Percentiles rank a stretch among this genome's conserved stretches.
Conservation (phyloP, 2,329 filamentous ascomycete genomes). For the Tolypocladium tundrense region DNA sequence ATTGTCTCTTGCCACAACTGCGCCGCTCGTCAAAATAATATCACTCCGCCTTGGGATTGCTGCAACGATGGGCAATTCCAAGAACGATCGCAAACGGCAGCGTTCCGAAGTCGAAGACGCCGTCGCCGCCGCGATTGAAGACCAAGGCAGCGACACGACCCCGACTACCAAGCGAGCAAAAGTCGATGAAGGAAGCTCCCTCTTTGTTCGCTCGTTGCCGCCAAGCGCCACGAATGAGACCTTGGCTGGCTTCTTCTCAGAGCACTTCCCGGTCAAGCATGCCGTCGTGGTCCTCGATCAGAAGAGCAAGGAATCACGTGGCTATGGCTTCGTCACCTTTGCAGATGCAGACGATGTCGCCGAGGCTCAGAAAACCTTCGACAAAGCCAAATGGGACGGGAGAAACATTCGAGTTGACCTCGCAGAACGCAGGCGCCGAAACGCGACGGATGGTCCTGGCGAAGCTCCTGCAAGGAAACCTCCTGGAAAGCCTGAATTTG, state of each 20-base stretch:
- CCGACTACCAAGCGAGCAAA: slow-evolving; percentile 42
- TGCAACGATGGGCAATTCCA: slow-evolving; percentile 16
- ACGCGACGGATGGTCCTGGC: slow-evolving; percentile 33
- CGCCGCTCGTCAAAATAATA: neutral
- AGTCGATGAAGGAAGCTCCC: slow-evolving; percentile 55
- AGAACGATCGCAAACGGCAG: slow-evolving; percentile 24
- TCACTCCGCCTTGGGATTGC: neutral
- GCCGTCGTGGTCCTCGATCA: slow-evolving; percentile 85
- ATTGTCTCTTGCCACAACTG: neutral
- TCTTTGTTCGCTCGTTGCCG: slow-evolving; percentile 87
- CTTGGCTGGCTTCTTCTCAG: slow-evolving; percentile 82
- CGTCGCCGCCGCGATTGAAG: slow-evolving; percentile 17
- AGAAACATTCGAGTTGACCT: slow-evolving; percentile 78
- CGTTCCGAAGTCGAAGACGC: slow-evolving; percentile 21
- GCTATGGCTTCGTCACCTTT: slow-evolving; percentile 95
- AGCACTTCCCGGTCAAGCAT: slow-evolving; percentile 91
- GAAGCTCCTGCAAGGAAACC: slow-evolving; percentile 34
- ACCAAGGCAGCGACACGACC: slow-evolving; percentile 19
- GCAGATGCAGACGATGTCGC: slow-evolving; percentile 85
- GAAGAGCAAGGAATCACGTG: slow-evolving; percentile 75
- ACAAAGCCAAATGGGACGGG: slow-evolving; percentile 68
- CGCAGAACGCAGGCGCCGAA: slow-evolving; percentile 73
- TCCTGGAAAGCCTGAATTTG: slow-evolving; percentile 46
- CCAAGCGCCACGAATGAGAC: slow-evolving; percentile 67
- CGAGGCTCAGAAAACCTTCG: slow-evolving; percentile 69